These are phyloP conservation scores for Zea mays DNA, from an alignment of 176 grass and related monocot genomes.

Conservation along the genomic window DNA sequence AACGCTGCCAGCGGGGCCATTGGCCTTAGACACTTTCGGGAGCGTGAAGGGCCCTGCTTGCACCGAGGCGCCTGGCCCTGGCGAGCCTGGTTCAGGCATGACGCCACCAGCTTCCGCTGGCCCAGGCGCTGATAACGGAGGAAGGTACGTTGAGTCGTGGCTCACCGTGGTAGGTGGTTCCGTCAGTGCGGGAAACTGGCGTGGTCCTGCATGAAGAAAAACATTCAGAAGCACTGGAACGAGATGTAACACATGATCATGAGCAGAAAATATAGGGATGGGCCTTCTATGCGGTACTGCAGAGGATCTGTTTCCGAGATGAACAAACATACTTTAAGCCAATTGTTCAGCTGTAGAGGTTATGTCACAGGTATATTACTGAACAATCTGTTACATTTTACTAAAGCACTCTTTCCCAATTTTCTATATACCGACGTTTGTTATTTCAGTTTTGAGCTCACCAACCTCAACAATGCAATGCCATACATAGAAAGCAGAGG, in stretches of 20 bases:
- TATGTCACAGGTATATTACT: background rate
- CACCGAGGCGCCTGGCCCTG: constrained; percentile 56
- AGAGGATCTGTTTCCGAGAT: background rate
- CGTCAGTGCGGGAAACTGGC: constrained; percentile 57
- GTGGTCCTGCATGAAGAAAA: constrained; percentile 40
- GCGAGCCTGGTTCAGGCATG: constrained; percentile 57
- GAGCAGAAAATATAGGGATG: background rate
- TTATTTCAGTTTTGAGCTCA: background rate
- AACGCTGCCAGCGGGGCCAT: constrained; percentile 61
- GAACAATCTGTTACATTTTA: background rate
- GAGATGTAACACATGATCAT: background rate
- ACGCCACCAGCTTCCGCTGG: constrained; percentile 59
- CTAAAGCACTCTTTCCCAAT: background rate
- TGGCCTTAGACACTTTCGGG: constrained; percentile 48
- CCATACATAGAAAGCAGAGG: background rate
- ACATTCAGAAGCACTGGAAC: background rate
- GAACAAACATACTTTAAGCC: background rate
- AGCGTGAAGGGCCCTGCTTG: constrained; percentile 50
- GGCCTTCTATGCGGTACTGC: background rate
- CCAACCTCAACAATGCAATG: background rate
- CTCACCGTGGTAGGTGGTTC: constrained; percentile 55
- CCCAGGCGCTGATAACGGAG: constrained; percentile 68
- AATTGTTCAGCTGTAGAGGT: background rate
- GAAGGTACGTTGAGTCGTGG: constrained; percentile 50
- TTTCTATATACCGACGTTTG: background rate